A percentile compares a stretch with the other conserved stretches of the same genome.
Evolutionary conservation across 306 rosid genomes (phyloP).

Genomic region (Begonia loranthoides): DNA sequence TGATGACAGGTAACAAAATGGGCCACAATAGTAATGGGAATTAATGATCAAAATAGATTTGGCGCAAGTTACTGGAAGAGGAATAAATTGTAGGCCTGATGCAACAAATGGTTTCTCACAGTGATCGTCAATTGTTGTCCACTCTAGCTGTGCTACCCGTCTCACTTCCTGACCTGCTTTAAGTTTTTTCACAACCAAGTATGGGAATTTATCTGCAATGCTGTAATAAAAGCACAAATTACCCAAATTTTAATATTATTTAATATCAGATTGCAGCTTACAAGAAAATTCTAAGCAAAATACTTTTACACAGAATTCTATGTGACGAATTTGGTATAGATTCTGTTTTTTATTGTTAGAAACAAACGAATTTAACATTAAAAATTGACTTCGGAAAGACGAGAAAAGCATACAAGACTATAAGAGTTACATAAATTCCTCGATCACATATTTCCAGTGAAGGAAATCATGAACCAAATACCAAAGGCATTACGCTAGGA

Average conservation of each 20-base stretch:
- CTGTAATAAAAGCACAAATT: slow-evolving; percentile 34
- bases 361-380: too few relatives aligned
- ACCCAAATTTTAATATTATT: not conserved
- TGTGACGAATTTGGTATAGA: too few relatives aligned
- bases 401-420: too few relatives aligned
- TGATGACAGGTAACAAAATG: slow-evolving; percentile 10
- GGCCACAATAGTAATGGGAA: slow-evolving; percentile 2
- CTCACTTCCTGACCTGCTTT: slow-evolving; percentile 89
- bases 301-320: too few relatives aligned
- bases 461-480: too few relatives aligned
- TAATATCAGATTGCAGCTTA: slow-evolving; percentile 1
- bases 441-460: too few relatives aligned
- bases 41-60: slow-evolving; percentile 17
- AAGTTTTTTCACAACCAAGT: slow-evolving; percentile 59
- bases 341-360: too few relatives aligned
- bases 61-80: slow-evolving; percentile 64
- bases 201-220: slow-evolving; percentile 67
- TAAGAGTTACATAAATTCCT: too few relatives aligned
- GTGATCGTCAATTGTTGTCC: slow-evolving; percentile 51
- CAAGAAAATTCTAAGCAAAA: too few relatives aligned
- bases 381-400: too few relatives aligned
- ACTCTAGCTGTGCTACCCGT: slow-evolving; percentile 86
- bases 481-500: too few relatives aligned
- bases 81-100: slow-evolving; percentile 71
- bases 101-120: slow-evolving; percentile 61